Evolutionary conservation across 2,329 filamentous ascomycete genomes (phyloP), one percentile per base, ranked within the genome.

Genomic region (Ascochyta pisi): DNA sequence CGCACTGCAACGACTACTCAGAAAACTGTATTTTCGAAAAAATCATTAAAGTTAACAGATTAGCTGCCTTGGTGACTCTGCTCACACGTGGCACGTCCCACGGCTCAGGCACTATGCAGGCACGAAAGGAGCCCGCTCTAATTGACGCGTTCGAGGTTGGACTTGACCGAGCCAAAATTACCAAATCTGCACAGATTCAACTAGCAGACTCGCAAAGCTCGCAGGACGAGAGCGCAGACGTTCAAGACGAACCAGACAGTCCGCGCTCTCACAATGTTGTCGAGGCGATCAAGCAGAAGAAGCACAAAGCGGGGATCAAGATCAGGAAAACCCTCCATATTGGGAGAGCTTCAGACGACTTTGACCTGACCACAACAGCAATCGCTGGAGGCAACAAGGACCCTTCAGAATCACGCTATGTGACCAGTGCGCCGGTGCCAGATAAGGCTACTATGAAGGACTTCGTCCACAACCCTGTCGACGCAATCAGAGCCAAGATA

Each of bases 381-480:
- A 61, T 72, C 13, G 68, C 58, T 27, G 58, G 65, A 23, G 38
- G 44, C 1, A 41, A 53, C 3, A 40, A 55, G 1, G 54, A 61
- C 16, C 9, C 50, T 6, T 65, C 68, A 4, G 54, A 60, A 15
- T 68, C 68, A 2, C 58, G 67, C 0, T 62, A 69, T 8, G 51
- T 55, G 2, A 45, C 62, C 15, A 47, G 58, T n/a, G 44, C 56
- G 2, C 64, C 64, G 1, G 46, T 47, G 27, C 50, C 61, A 13
- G 66, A 71, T 15, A 69, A 68, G 24, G 47, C 54, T 8, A 66
- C 60, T 0, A 16, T 71, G 6, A 69, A 70, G 27, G 66, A 70
- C 19, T 54, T 71, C 6, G 2, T 68, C 1, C 65, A 69, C 8
- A 52, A 67, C 41, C 70, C 69, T 8, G 42, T 73, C 26, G 64